Percentiles rank a stretch among this genome's conserved stretches.
These are phyloP conservation scores for Leccinum boreale DNA, from an alignment of 768 basidiomycete species.

Conservation along the genomic window DNA sequence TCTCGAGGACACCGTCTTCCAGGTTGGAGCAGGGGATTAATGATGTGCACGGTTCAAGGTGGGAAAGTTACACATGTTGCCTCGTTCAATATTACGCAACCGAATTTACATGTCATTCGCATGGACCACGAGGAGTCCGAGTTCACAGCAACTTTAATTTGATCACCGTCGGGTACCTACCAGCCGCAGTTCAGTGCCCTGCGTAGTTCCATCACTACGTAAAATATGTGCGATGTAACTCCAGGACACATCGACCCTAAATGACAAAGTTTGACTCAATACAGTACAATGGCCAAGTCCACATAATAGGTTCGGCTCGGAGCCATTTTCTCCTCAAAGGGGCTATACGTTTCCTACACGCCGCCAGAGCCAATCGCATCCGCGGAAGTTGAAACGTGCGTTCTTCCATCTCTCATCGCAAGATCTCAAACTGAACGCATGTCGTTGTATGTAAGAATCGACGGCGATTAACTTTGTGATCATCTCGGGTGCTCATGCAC, in stretches of 20 bases:
- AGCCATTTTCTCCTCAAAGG: not conserved
- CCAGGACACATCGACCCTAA: not conserved
- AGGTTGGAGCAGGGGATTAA: not conserved
- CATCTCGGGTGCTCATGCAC: not conserved
- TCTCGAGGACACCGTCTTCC: not conserved
- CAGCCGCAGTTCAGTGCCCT: not conserved
- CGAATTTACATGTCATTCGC: not conserved
- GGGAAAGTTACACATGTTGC: not conserved
- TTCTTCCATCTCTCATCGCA: not conserved
- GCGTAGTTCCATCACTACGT: not conserved
- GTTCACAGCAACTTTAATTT: not conserved
- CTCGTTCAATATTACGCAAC: not conserved
- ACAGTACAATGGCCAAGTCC: not conserved
- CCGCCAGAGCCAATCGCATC: not conserved
- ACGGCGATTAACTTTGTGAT: constrained; percentile 10
- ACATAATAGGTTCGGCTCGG: not conserved
- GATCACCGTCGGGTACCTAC: not conserved
- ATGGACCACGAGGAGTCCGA: not conserved
- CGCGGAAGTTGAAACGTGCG: not conserved
- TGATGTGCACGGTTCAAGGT: not conserved
- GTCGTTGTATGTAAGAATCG: not conserved
- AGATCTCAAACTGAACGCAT: not conserved
- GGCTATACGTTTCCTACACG: not conserved
- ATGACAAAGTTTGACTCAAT: not conserved
- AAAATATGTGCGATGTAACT: not conserved